phyloP scores from a whole-genome alignment of 2,329 filamentous ascomycete genomes.

The Diaporthe batatas region DNA sequence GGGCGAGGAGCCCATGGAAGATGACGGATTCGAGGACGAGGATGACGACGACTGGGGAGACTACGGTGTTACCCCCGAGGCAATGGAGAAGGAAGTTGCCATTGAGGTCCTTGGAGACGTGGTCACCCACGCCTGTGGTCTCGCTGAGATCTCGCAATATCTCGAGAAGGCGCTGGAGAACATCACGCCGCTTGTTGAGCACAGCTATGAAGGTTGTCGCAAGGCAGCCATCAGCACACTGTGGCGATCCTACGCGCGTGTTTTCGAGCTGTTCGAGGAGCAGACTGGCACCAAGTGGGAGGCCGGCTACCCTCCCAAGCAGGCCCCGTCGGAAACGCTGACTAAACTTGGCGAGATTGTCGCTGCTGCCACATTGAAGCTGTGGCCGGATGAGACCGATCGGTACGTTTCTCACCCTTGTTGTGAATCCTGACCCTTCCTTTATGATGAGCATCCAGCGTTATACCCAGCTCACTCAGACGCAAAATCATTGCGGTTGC shows the following conservation, averaged over 20 bases:
- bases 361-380: slow-evolving; percentile 83
- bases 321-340: slow-evolving; percentile 82
- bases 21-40: slow-evolving; percentile 68
- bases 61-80: slow-evolving; percentile 89
- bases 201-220: slow-evolving; percentile 92
- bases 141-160: slow-evolving; percentile 80
- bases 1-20: slow-evolving; percentile 71
- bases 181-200: slow-evolving; percentile 84
- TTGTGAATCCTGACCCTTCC: slow-evolving; percentile 26
- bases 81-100: slow-evolving; percentile 97
- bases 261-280: slow-evolving; percentile 90
- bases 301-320: slow-evolving; percentile 85
- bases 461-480: slow-evolving; percentile 99
- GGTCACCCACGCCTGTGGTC: slow-evolving; percentile 85
- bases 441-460: slow-evolving; percentile 87
- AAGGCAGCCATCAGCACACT: slow-evolving; percentile 92
- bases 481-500: slow-evolving; percentile 82
- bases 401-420: slow-evolving; percentile 75
- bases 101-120: slow-evolving; percentile 95
- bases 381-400: slow-evolving; percentile 93
- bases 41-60: slow-evolving; percentile 85
- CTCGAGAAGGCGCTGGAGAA: slow-evolving; percentile 90
- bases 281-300: slow-evolving; percentile 86
- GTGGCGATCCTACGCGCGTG: slow-evolving; percentile 92
- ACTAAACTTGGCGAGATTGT: slow-evolving; percentile 89